A percentile compares a stretch with the other conserved stretches of the same genome.
Conservation (phyloP, 306 rosid genomes). For the Benincasa hispida region DNA sequence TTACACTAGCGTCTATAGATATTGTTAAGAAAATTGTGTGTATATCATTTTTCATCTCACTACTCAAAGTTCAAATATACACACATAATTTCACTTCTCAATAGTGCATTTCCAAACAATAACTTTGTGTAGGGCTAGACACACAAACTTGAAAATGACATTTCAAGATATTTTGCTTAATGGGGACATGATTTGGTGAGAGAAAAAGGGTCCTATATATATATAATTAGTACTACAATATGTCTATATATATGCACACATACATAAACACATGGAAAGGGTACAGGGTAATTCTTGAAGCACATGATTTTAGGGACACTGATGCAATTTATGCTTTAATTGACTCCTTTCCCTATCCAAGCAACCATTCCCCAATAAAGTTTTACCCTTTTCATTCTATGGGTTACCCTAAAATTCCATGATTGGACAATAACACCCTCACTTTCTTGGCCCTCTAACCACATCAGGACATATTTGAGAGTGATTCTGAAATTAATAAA, state of each 20-base stretch:
- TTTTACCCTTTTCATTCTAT: slow-evolving; percentile 13
- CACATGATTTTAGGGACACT: slow-evolving; percentile 51
- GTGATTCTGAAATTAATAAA: no score
- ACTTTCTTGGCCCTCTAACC: no score
- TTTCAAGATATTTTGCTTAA: neutral
- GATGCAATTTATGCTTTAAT: slow-evolving; percentile 32
- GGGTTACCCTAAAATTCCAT: slow-evolving; percentile 22
- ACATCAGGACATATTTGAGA: no score
- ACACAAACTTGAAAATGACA: neutral
- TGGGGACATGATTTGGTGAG: slow-evolving; percentile 1
- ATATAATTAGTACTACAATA: neutral
- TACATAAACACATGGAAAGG: neutral
- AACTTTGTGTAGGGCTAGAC: neutral
- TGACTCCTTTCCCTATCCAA: slow-evolving; percentile 22
- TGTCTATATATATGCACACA: no score
- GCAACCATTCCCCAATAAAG: slow-evolving; percentile 5
- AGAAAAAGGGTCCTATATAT: neutral
- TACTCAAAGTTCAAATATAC: neutral
- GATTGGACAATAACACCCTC: neutral
- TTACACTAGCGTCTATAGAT: no score
- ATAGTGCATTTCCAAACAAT: neutral
- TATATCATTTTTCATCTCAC: neutral
- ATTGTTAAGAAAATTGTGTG: no score
- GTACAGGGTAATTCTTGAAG: neutral
- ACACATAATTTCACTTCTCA: neutral